phyloP scores from a whole-genome alignment of 768 basidiomycete species.

The Auricularia cornea region DNA sequence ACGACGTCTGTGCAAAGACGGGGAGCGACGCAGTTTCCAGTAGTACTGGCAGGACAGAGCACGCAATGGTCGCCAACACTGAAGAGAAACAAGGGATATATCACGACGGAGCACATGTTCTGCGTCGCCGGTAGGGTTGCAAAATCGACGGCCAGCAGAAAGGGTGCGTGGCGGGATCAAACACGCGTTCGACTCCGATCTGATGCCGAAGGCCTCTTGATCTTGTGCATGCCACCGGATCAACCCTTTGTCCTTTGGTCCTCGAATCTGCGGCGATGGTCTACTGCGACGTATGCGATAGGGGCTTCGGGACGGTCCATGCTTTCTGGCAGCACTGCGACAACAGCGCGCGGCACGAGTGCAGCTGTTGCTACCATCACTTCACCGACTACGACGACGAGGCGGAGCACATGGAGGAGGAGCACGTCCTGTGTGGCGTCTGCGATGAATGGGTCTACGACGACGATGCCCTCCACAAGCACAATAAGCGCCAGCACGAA shows the following conservation, averaged over 20 bases:
- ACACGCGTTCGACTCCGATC: no score
- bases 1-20: no score
- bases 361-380: slow-evolving; percentile 40
- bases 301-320: slow-evolving; percentile 22
- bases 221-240: no score
- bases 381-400: slow-evolving; percentile 31
- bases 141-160: no score
- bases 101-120: no score
- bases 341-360: slow-evolving; percentile 41
- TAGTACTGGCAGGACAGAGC: no score
- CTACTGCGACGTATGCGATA: slow-evolving; percentile 33
- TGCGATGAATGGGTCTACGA: slow-evolving; percentile 26
- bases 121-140: no score
- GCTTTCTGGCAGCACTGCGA: slow-evolving; percentile 29
- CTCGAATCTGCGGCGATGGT: slow-evolving; percentile 16
- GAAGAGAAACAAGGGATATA: no score
- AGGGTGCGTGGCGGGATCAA: no score
- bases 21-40: no score
- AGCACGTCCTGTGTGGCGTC: slow-evolving; percentile 19
- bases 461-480: slow-evolving; percentile 27
- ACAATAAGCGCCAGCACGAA: background rate
- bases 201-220: no score
- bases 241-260: background rate
- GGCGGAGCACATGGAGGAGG: slow-evolving; percentile 35
- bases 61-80: no score